Conservation (phyloP, 148 eudicot genomes). For the Polygonum aviculare region DNA sequence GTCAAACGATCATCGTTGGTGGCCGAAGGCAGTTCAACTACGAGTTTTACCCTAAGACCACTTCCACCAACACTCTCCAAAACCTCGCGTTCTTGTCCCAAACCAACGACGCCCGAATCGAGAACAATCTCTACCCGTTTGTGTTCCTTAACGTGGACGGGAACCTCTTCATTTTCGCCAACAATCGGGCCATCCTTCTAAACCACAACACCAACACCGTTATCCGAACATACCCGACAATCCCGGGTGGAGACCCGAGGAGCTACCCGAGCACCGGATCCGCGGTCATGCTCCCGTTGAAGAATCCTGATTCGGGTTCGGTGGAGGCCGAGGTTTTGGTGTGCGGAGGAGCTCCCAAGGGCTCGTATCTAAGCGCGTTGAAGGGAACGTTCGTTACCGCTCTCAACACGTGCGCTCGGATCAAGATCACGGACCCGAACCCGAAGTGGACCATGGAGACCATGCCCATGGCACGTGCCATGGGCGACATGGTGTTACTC, state of each 20-base stretch:
- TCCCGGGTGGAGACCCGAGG: constrained; percentile 63
- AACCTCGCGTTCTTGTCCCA: constrained; percentile 35
- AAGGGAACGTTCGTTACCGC: constrained; percentile 23
- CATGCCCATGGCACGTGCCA: constrained; percentile 51
- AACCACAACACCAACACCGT: constrained; percentile 30
- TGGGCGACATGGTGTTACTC: constrained; percentile 63
- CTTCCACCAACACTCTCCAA: constrained; percentile 6
- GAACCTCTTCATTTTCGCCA: constrained; percentile 66
- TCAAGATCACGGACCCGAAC: constrained; percentile 38
- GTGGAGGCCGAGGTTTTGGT: constrained; percentile 32
- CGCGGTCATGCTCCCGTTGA: constrained; percentile 52
- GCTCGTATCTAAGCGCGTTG: constrained; percentile 22
- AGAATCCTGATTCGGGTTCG: constrained; percentile 7
- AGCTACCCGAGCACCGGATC: constrained; percentile 76
- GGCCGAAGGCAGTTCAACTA: constrained; percentile 47
- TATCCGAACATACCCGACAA: constrained; percentile 39
- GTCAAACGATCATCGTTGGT: constrained; percentile 59
- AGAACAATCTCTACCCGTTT: constrained; percentile 72
- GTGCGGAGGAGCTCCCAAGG: constrained; percentile 61
- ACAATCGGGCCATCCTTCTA: constrained; percentile 54
- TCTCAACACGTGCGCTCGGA: constrained; percentile 39
- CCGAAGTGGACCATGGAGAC: constrained; percentile 53
- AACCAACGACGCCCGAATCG: constrained; percentile 28
- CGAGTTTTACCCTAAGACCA: constrained; percentile 54
- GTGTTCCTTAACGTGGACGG: constrained; percentile 59